Evolutionary conservation across 2,329 filamentous ascomycete species (phyloP).

Genomic region (Penicillium palitans): DNA sequence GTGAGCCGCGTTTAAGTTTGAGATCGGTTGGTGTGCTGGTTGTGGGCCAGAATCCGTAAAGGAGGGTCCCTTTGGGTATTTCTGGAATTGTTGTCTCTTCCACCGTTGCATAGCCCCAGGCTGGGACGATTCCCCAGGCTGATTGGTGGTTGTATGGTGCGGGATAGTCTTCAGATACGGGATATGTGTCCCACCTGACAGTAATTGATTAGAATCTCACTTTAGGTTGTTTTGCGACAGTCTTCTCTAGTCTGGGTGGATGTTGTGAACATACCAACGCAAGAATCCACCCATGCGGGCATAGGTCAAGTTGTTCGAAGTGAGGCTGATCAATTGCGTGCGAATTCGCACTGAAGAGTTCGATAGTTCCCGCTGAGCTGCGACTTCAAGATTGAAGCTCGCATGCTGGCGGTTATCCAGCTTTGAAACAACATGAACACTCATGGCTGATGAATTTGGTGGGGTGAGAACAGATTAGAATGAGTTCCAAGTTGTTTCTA

Average conservation of each 20-base stretch:
- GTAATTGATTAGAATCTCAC: neutral
- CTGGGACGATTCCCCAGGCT: slow-evolving; percentile 50
- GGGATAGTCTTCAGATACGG: slow-evolving; percentile 37
- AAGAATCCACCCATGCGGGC: slow-evolving; percentile 12
- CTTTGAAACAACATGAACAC: slow-evolving; percentile 34
- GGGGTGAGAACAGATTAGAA: neutral
- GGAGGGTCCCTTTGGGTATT: slow-evolving; percentile 35
- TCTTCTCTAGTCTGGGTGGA: neutral
- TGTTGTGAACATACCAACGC: slow-evolving; percentile 13
- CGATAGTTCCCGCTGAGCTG: neutral
- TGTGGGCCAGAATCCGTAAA: slow-evolving; percentile 51
- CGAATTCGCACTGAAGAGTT: slow-evolving; percentile 18
- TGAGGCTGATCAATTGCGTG: slow-evolving; percentile 17
- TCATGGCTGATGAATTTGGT: slow-evolving; percentile 5
- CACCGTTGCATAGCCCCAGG: slow-evolving; percentile 52
- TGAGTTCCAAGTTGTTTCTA: neutral
- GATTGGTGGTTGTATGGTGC: slow-evolving; percentile 35
- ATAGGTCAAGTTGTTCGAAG: slow-evolving; percentile 25
- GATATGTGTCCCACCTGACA: slow-evolving; percentile 49
- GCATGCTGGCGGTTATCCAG: slow-evolving; percentile 27
- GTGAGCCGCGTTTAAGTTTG: slow-evolving; percentile 30
- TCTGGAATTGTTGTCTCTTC: slow-evolving; percentile 42
- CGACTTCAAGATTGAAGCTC: slow-evolving; percentile 6
- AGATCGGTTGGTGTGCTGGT: slow-evolving; percentile 42
- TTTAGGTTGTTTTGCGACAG: neutral